Evolutionary conservation across 139 green algal species (phyloP), one percentile per base, ranked within the genome.

Genomic region (Picochlorum costavermella): DNA sequence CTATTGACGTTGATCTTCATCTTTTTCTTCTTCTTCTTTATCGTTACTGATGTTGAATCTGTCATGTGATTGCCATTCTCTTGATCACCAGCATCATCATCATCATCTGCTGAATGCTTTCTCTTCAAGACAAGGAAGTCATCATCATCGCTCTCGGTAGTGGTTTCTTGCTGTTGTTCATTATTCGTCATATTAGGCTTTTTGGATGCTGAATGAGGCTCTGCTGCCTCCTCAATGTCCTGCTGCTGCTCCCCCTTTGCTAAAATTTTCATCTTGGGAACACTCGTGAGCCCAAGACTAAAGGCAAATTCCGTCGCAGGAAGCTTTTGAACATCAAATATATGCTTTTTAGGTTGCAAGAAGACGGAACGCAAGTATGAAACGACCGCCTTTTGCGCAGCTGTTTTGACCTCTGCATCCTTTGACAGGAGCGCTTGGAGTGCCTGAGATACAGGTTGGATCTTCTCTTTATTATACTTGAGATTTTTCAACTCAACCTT

Each of bases 311-410:
- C 90, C 16, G 76, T 76, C 14, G 83, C 51, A 2, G 84, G 83
- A 31, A 98, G 69, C 30, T 63, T 43, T 0, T 73, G 61, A 2
- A 92, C 84, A 50, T 96, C 77, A 79, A 95, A 97, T 16, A 96
- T 76, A 1, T 63, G 68, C 40, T 85, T 85, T 68, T 83, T 83
- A 45, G 85, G 85, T 67, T 90, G 84, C 68, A 98, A 76, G 68
- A 90, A 91, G 14, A 96, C 80, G 17, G 74, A 89, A 25, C 86
- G 83, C 30, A 96, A 60, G 78, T 98, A 98, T 2, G 86, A 83
- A 6, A 88, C 71, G 2, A 97, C 64, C 2, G 84, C 81, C 2
- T 83, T 71, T 84, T 98, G 90, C 2, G 86, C 92, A 45, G 88
- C 73, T 50, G 92, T 81, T 83, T 94, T 95, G 45, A 97, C 78